Base-by-base conservation (phyloP, 352 stramenopile genomes). In the Phytophthora palmivora region DNA sequence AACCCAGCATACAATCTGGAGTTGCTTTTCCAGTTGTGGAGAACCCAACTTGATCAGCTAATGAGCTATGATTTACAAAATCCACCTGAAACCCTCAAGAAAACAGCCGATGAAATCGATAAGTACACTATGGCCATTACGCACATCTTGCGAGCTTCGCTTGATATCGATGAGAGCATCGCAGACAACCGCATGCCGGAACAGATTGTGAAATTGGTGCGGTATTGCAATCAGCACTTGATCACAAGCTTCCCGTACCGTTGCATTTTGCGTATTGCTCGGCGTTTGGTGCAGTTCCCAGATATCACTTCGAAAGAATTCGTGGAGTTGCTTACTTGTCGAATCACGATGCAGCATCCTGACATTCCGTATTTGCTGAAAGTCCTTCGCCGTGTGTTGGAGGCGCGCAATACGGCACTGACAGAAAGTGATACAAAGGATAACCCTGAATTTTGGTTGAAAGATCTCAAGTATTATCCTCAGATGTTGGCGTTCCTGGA, bases 1-100 rank as follows among this genome's bases (percentile, higher is more conserved):
- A 91, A 91, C 26, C 78, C 85, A 34, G 78, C 80, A 4, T 90
- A 92, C 56, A 92, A 92, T 54, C 67, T 94, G 37, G 81, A 92
- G 58, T 50, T 91, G 10, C 66, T 94, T 1, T 92, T 92, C 46
- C 82, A 87, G 34, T 37, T 84, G 24, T 94, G 85, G 85, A 82
- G 75, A n/a, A 73, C 74, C 3, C 63, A 91, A 38, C 66, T 90
- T 26, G 59, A 84, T 24, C 59, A 58, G 15, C 50, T 94, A 9
- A 84, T 92, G 62, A 65, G 65, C 12, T 82, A 87, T 28, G 76
- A 91, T 66, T 54, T 92, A 1, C 74, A 86, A 41, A 89, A 87
- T 39, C 76, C 76, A 1, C 72, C 78, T 0, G 70, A 89, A 1
- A 78, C 70, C 10, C 61, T 94, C 9, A 82, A 80, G 48, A 51